These are phyloP conservation scores for Parachaetomium inaequale DNA, from an alignment of 495 filamentous ascomycete species.

Conservation along the genomic window DNA sequence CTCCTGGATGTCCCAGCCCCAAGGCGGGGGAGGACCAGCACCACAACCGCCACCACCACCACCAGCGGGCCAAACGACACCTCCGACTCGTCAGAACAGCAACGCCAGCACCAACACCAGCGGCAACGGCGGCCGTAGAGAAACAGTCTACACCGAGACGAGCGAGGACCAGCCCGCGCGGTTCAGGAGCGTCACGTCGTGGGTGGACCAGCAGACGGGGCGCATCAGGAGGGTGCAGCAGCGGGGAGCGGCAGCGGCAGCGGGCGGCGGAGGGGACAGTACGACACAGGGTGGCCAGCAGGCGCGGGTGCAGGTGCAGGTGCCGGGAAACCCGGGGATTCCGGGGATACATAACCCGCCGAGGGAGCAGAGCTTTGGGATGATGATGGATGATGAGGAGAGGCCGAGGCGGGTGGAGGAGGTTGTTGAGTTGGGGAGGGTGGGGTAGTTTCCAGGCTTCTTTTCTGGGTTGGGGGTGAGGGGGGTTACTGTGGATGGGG, in stretches of 20 bases:
- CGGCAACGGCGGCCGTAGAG: conserved; percentile 26
- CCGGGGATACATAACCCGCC: conserved; percentile 35
- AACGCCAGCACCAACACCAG: conserved; percentile 5
- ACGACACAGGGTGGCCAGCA: too few species aligned
- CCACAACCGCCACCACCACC: not conserved
- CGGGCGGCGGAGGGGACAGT: not conserved
- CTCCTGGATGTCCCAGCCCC: conserved; percentile 37
- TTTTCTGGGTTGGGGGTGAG: not conserved
- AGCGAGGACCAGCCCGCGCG: conserved; percentile 49
- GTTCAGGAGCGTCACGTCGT: conserved; percentile 56
- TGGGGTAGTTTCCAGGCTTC: not conserved
- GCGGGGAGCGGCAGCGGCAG: conserved; percentile 18
- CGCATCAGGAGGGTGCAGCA: conserved; percentile 38
- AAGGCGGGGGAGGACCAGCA: not conserved
- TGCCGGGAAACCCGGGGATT: conserved; percentile 30
- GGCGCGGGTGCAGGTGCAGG: conserved; percentile 18
- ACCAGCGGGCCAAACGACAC: not conserved
- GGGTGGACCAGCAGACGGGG: conserved; percentile 58
- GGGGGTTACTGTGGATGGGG: not conserved
- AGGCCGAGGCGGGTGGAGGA: conserved; percentile 29
- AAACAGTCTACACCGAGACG: conserved; percentile 47
- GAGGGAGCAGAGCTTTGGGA: conserved; percentile 29
- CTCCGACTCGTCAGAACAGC: not conserved
- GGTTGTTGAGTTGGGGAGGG: conserved; percentile 1
- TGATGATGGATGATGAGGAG: conserved; percentile 40